Conservation (phyloP, 1,284 basidiomycete species). For the Exobasidium rhododendri region DNA sequence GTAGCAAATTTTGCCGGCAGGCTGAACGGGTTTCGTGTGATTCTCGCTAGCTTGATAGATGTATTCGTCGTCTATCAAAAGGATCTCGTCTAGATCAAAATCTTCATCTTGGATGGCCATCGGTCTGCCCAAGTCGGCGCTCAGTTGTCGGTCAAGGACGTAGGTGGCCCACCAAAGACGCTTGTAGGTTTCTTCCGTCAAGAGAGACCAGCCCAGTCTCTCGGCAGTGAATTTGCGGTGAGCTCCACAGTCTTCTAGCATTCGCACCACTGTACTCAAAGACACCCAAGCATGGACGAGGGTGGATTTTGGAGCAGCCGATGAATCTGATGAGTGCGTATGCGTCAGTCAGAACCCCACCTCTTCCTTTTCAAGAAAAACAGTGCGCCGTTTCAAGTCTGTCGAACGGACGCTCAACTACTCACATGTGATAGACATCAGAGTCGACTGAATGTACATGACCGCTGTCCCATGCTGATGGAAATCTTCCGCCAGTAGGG, state of each 20-base stretch:
- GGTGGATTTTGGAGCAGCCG: conserved; percentile 24
- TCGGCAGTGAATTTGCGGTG: conserved; percentile 36
- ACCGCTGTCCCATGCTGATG: neutral
- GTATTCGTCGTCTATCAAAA: conserved; percentile 38
- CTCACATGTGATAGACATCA: conserved; percentile 16
- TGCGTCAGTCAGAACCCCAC: too few species aligned
- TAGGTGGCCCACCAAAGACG: conserved; percentile 43
- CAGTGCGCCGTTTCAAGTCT: too few species aligned
- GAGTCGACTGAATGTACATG: conserved; percentile 11
- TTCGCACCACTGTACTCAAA: conserved; percentile 30
- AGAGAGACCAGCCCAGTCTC: conserved; percentile 26
- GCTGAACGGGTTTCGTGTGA: conserved; percentile 26
- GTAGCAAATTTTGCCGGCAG: conserved; percentile 21
- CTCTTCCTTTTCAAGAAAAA: too few species aligned
- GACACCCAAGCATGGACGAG: conserved; percentile 29
- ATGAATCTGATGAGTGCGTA: conserved; percentile 20
- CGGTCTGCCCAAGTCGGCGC: conserved; percentile 34
- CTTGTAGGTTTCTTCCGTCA: conserved; percentile 34
- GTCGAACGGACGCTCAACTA: too few species aligned
- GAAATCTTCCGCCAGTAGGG: neutral
- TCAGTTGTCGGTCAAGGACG: conserved; percentile 35
- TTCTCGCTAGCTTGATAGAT: conserved; percentile 27
- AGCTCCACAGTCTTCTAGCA: conserved; percentile 36
- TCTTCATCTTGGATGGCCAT: conserved; percentile 46
- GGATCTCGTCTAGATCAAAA: conserved; percentile 39